Base-by-base conservation (phyloP, 2,329 filamentous ascomycete species). In the Diaporthe caulivora region DNA sequence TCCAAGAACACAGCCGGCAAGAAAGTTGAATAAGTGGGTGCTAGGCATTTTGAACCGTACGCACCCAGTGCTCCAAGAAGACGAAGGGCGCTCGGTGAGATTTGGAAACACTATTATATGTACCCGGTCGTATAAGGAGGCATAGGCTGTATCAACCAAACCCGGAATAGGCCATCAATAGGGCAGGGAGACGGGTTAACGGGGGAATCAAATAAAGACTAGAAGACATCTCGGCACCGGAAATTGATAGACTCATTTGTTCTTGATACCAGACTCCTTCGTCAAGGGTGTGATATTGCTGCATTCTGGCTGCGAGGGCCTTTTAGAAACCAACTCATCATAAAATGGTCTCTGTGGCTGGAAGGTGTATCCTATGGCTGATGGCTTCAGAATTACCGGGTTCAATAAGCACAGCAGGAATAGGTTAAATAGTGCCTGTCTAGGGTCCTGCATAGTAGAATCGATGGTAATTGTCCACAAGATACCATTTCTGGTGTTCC, bases 1-100 rank as follows among this genome's bases (percentile, higher is more conserved):
- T 68, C 49, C 29, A 78, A 82, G 76, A 71, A 72, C 67, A 78
- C 82, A 10, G 83, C 87, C 77, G 84, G 84, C 3, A 83, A 83
- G 44, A 83, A 86, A 76, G 81, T 82, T 21, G 78, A 75, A 37
- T 73, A 71, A 68, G 21, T n/a, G 24, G 34, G n/a, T 24, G 49
- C 24, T 29, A 21, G 49, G 44, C 44, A 13, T 51, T 37, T 37
- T 37, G 18, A 37, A 44, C 21, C 34, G 18, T 17, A 40, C 44
- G 47, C 29, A 17, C 44, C 21, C 29, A 47, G 47, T 13, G 11
- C 51, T 24, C 26, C 55, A 42, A 44, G 55, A 34, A 17, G 34
- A 49, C 57, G 54, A 71, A 73, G 17, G 67, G 67, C 67, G 72
- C 62, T 44, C 44, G 18, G 37, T 42, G 40, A 31, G 18, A 29